These are phyloP conservation scores for Marasmius tenuissimus DNA, from an alignment of 1,284 basidiomycete species.

Conservation along the genomic window DNA sequence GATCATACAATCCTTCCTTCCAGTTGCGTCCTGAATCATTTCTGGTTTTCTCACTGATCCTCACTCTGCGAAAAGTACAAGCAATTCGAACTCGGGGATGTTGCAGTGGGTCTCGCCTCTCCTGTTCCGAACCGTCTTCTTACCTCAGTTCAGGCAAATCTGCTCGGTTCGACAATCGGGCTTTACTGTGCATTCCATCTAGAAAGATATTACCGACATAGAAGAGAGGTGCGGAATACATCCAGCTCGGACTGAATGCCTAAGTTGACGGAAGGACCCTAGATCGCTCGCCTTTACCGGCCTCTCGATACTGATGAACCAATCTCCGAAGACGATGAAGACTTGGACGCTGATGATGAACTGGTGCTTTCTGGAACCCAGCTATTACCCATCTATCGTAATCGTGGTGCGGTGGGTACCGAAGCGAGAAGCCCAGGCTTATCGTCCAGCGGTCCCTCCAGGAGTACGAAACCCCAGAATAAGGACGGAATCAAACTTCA, in stretches of 20 bases:
- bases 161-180: constrained; percentile 76
- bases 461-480: constrained; percentile 23
- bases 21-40: constrained; percentile 46
- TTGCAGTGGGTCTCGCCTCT: constrained; percentile 52
- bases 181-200: constrained; percentile 66
- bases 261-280: not conserved
- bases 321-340: constrained; percentile 55
- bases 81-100: constrained; percentile 75
- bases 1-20: constrained; percentile 79
- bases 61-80: constrained; percentile 53
- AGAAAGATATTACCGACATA: constrained; percentile 72
- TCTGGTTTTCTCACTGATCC: not conserved
- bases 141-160: constrained; percentile 62
- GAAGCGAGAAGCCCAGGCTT: constrained; percentile 11
- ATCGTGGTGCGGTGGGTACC: constrained; percentile 16
- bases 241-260: not conserved
- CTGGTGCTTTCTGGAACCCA: constrained; percentile 38
- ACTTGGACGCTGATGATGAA: constrained; percentile 35
- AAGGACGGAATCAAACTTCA: not conserved
- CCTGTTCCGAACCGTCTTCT: constrained; percentile 7
- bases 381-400: constrained; percentile 37
- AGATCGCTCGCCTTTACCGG: constrained; percentile 76
- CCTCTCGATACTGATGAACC: constrained; percentile 55
- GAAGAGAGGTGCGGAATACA: constrained; percentile 61
- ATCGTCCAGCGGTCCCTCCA: constrained; percentile 14